phyloP scores from a whole-genome alignment of 345 rosid species.

The Laguncularia racemosa region DNA sequence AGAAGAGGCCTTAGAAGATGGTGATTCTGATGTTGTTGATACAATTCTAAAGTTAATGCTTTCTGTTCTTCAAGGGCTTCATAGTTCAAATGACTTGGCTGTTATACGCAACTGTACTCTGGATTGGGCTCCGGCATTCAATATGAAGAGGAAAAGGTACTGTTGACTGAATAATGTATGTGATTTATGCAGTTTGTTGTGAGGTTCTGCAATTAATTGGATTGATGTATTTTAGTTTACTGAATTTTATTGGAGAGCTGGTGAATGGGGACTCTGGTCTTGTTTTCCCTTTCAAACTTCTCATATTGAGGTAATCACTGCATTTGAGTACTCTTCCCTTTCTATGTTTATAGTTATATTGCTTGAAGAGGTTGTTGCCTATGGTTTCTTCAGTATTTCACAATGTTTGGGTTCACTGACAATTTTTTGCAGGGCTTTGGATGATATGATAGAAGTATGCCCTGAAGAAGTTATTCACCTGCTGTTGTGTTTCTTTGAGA shows the following conservation, averaged over 20 bases:
- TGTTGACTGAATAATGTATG: constrained; percentile 2
- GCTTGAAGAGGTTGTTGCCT: background rate
- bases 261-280: constrained; percentile 39
- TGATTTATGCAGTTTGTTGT: constrained; percentile 7
- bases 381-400: background rate
- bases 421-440: constrained; percentile 55
- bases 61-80: constrained; percentile 46
- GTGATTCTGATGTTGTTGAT: constrained; percentile 38
- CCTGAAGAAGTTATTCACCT: constrained; percentile 49
- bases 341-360: background rate
- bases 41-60: constrained; percentile 60
- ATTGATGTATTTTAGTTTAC: constrained; percentile 23
- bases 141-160: constrained; percentile 54
- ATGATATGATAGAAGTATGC: constrained; percentile 53
- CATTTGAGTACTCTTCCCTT: background rate
- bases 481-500: constrained; percentile 50
- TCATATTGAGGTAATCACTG: constrained; percentile 49
- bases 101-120: constrained; percentile 27
- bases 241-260: constrained; percentile 55
- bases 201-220: background rate
- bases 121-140: constrained; percentile 72
- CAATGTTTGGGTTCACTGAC: constrained; percentile 17
- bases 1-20: constrained; percentile 21
- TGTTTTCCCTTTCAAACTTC: constrained; percentile 36
- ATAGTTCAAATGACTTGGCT: constrained; percentile 24